phyloP scores from a whole-genome alignment of 352 stramenopile genomes.

The Phytopythium chamaehyphon region DNA sequence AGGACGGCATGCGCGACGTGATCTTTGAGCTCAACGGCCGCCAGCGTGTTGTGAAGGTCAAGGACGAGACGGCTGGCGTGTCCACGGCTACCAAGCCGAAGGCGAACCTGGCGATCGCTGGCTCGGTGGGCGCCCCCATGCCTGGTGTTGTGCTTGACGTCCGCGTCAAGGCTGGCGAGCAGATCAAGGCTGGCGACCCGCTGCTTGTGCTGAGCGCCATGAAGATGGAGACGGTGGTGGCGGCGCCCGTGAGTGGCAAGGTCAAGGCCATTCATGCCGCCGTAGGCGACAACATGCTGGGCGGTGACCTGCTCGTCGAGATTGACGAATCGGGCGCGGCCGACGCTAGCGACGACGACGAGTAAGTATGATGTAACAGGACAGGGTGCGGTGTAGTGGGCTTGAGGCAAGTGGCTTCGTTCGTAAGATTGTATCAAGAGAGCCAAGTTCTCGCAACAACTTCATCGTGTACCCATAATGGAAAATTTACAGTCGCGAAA shows the following conservation, averaged over 20 bases:
- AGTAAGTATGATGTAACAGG: conserved; percentile 22
- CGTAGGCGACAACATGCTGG: conserved; percentile 93
- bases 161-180: conserved; percentile 90
- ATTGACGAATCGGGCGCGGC: conserved; percentile 90
- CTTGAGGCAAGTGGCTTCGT: neutral
- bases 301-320: conserved; percentile 94
- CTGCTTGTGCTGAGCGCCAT: conserved; percentile 96
- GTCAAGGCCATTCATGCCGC: conserved; percentile 90
- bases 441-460: no score
- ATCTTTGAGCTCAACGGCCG: conserved; percentile 97
- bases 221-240: conserved; percentile 99
- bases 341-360: no score
- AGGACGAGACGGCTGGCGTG: conserved; percentile 83
- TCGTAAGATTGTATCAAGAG: no score
- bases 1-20: conserved; percentile 90
- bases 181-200: conserved; percentile 90
- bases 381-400: neutral
- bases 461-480: no score
- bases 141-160: conserved; percentile 96
- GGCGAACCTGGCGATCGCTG: conserved; percentile 65
- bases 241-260: conserved; percentile 86
- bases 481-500: no score
- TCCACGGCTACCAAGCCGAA: conserved; percentile 74
- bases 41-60: conserved; percentile 89
- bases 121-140: conserved; percentile 95